Base-by-base conservation (phyloP, 345 rosid genomes). In the Brassica cretica region DNA sequence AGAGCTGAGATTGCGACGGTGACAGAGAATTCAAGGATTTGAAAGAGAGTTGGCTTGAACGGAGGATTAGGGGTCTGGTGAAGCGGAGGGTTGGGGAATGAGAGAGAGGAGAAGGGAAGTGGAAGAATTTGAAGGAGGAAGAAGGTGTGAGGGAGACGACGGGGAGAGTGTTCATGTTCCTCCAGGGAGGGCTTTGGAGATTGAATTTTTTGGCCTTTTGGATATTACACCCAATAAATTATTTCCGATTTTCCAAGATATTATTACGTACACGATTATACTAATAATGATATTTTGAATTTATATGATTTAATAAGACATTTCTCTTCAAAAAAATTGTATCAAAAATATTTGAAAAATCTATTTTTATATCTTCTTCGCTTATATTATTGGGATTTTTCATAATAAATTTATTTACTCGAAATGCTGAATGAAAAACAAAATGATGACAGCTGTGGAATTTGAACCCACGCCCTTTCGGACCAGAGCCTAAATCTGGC, bases 401-500 rank as follows among this genome's bases (percentile, higher is more conserved):
- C 25, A 0, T 0, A 33, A 1, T 33, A 33, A 33, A 33, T 33
- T 33, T 2, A 33, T 33, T 33, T 33, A 6, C 8, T 33, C 39
- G 7, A 33, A 33, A 6, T 41, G 49, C 14, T 41, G 9, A 33
- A 5, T 33, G 8, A 14, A 14, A 49, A n/a, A 14, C 1, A 46
- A 46, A n/a, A 49, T 0, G 2, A 16, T 95, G 94, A 93, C 93
- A 89, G 98, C 99, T 95, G 91, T 89, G 96, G 96, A 92, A 91
- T 90, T 95, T 91, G 94, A 95, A 91, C 99, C 94, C 97, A 92
- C 97, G 95, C 95, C 98, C 97, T 92, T 89, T 83, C 98, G 93
- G 94, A 93, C 96, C 97, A 91, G 93, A 93, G 94, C 96, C 99
- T 93, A 90, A 93, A 89, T 95, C 93, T 89, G 98, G 93, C 98